Conservation (phyloP, 2,329 filamentous ascomycete genomes). For the Tympanopsis confertula region DNA sequence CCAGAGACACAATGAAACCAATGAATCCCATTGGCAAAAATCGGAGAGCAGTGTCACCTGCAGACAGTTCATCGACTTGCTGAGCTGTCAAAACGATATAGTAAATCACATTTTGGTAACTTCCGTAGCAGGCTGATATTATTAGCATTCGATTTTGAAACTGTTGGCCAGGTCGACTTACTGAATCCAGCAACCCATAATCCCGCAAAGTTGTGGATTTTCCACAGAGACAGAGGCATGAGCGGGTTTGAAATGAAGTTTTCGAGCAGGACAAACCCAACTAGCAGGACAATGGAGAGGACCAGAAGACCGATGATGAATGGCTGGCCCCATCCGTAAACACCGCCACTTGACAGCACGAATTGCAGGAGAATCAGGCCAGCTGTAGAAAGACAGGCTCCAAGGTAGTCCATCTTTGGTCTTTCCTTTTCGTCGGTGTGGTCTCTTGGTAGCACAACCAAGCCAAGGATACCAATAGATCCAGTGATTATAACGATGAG, state of each 20-base stretch:
- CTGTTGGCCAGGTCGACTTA: constrained; percentile 6
- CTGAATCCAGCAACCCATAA: constrained; percentile 30
- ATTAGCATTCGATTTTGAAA: constrained; percentile 2
- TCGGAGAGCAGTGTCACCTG: constrained; percentile 23
- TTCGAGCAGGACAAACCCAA: constrained; percentile 23
- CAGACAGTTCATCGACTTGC: constrained; percentile 22
- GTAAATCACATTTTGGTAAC: constrained; percentile 27
- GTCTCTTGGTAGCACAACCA: constrained; percentile 23
- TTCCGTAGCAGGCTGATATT: constrained; percentile 22
- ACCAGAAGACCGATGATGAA: constrained; percentile 29
- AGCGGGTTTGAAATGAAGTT: constrained; percentile 29
- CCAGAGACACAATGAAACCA: constrained; percentile 22
- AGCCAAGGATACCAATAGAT: constrained; percentile 14
- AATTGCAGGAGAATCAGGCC: constrained; percentile 30
- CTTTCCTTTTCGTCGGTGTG: constrained; percentile 15
- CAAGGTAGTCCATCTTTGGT: constrained; percentile 25
- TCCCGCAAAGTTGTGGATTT: constrained; percentile 29
- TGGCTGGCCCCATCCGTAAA: constrained; percentile 30
- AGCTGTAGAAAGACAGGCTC: constrained; percentile 25
- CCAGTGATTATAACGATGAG: constrained; percentile 19
- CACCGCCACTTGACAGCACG: constrained; percentile 28
- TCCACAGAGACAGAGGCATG: constrained; percentile 32
- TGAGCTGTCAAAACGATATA: constrained; percentile 27
- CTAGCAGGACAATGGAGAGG: constrained; percentile 21
- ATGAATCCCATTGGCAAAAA: constrained; percentile 26